phyloP scores from a whole-genome alignment of 768 basidiomycete species.

The Tylopilus sp. region DNA sequence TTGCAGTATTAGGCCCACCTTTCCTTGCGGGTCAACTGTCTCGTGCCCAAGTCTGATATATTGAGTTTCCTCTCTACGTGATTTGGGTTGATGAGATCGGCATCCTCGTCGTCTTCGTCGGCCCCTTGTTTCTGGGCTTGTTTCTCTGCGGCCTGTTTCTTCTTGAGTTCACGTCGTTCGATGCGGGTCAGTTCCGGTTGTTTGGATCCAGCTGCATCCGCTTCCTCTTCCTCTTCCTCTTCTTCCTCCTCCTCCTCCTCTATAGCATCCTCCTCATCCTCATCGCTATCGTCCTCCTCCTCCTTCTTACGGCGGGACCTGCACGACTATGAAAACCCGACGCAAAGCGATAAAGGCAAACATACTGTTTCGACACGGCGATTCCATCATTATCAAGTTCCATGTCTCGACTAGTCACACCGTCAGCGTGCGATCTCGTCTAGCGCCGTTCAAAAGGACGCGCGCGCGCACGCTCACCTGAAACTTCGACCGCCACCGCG shows the following conservation, averaged over 20 bases:
- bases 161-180: constrained; percentile 80
- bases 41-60: constrained; percentile 69
- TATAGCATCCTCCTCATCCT: constrained; percentile 42
- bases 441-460: neutral
- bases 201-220: constrained; percentile 15
- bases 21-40: constrained; percentile 62
- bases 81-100: constrained; percentile 76
- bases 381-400: constrained; percentile 55
- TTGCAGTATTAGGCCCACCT: constrained; percentile 38
- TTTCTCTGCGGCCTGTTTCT: constrained; percentile 59
- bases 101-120: constrained; percentile 60
- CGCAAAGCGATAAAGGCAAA: constrained; percentile 11
- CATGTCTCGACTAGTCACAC: constrained; percentile 52
- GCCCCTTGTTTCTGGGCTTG: constrained; percentile 36
- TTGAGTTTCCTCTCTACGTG: constrained; percentile 71
- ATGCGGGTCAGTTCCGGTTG: constrained; percentile 63
- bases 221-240: constrained; percentile 39
- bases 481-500: constrained; percentile 88
- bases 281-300: constrained; percentile 35
- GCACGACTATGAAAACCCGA: constrained; percentile 8
- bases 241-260: constrained; percentile 42
- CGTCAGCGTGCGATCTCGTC: constrained; percentile 8
- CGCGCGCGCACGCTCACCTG: constrained; percentile 43
- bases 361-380: constrained; percentile 48
- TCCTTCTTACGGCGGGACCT: constrained; percentile 26